Conservation (phyloP, 441 rosid species). For the Kokia cookei region DNA sequence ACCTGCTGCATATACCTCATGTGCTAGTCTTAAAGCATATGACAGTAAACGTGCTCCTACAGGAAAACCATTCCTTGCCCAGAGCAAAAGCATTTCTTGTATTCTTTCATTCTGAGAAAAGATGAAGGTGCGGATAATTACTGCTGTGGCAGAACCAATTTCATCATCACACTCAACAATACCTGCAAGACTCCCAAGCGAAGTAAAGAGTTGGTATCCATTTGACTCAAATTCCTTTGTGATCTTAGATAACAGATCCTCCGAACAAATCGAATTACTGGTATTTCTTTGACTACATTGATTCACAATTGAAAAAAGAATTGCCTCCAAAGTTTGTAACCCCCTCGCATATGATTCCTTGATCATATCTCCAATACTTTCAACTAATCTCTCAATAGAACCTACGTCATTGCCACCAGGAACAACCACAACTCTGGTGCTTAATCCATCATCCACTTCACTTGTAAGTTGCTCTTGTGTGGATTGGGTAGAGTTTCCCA, state of each 20-base stretch:
- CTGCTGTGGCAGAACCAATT: constrained; percentile 30
- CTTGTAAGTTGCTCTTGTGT: constrained; percentile 3
- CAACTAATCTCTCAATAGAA: constrained; percentile 21
- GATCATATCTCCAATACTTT: constrained; percentile 25
- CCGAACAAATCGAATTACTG: constrained; percentile 14
- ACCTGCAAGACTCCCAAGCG: constrained; percentile 13
- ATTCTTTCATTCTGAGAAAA: constrained; percentile 28
- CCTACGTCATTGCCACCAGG: constrained; percentile 7
- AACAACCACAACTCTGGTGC: constrained; percentile 7
- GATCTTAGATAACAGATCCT: constrained; percentile 23
- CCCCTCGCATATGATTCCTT: constrained; percentile 21
- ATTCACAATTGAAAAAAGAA: constrained; percentile 26
- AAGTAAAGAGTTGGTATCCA: constrained; percentile 33
- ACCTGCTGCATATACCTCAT: constrained; percentile 29
- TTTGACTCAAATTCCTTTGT: constrained; percentile 26
- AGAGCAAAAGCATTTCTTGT: constrained; percentile 30
- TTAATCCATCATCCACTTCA: neutral
- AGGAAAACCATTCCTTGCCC: constrained; percentile 31
- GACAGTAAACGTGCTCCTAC: constrained; percentile 40
- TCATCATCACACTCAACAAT: constrained; percentile 22
- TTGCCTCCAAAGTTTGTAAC: constrained; percentile 30
- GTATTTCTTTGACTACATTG: constrained; percentile 11
- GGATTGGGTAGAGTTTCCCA: constrained; percentile 11
- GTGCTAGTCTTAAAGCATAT: constrained; percentile 36
- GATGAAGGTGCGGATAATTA: constrained; percentile 29